Evolutionary conservation across 1,139 yeast species (phyloP), one percentile per base, ranked within the genome.

Genomic region (Candida dubliniensis): DNA sequence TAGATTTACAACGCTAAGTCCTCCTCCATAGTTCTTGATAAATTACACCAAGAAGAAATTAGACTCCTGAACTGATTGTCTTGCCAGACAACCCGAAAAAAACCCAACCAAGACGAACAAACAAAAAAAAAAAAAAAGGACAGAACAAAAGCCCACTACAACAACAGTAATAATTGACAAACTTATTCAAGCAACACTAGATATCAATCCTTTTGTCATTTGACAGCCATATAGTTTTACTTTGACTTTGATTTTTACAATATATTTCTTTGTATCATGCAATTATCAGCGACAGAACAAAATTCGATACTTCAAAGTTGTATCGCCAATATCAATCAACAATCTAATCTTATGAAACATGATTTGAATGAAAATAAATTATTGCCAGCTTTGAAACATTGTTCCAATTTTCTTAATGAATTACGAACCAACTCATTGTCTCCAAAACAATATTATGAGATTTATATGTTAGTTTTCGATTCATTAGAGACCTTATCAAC

Each of bases 371-470:
- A 84, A 34, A 84, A 84, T 59, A 65, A 69, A 46, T 74, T 91
- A 45, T 82, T 93, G 79, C 96, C 86, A 58, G 96, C 96, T 0
- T 69, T 93, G 49, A 90, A 90, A 56, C 95, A 90, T 59, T 89
- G 95, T 41, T 84, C 96, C 30, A 81, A 87, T 42, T 81, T 90
- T 67, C 72, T 93, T 44, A 83, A 84, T 33, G 98, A 93, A 63
- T 70, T 93, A 42, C 74, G 98, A 44, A 86, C 93, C 9, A 81
- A 84, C 41, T 74, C 76, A 41, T 71, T 90, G 50, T 76, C 89
- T 2, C 99, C 99, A 1, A 91, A 91, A 62, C 95, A 88, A 61
- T 93, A 93, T 70, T 93, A 93, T 62, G 99, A 93, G 63, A 69
- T 95, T 40, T 93, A 93, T 66, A 87, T 89, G 60, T 75, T 86